Conservation (phyloP, 2,329 filamentous ascomycete genomes). For the Emmonsia crescens region DNA sequence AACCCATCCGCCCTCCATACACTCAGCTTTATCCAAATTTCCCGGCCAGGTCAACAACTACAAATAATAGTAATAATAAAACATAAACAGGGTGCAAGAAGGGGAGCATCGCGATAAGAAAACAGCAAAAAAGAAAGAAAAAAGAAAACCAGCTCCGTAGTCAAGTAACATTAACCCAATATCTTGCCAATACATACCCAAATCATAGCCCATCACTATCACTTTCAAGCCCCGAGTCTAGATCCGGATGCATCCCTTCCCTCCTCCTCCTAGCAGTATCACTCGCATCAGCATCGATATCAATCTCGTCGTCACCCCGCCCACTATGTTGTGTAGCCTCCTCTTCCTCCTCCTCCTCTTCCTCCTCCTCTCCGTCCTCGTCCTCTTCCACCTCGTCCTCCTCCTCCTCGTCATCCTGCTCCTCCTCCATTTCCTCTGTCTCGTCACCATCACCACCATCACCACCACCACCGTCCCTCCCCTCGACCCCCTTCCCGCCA, state of each 20-base stretch:
- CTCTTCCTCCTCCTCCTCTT: slow-evolving; percentile 19
- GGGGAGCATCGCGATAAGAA: neutral
- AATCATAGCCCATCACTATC: slow-evolving; percentile 10
- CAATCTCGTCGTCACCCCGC: slow-evolving; percentile 9
- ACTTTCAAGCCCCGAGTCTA: slow-evolving; percentile 29
- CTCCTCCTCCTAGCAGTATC: slow-evolving; percentile 16
- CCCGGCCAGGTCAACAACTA: neutral
- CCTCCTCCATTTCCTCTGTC: slow-evolving; percentile 18
- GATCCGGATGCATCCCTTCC: slow-evolving; percentile 18
- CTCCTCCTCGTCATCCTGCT: slow-evolving; percentile 17
- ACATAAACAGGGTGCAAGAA: neutral
- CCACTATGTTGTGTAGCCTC: slow-evolving; percentile 15
- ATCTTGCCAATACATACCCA: slow-evolving; percentile 4
- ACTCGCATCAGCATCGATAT: slow-evolving; percentile 13
- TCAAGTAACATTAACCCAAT: slow-evolving; percentile 13
- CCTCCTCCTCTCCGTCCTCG: slow-evolving; percentile 18
- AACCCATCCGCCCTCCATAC: neutral
- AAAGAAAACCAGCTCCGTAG: neutral
- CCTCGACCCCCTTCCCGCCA: slow-evolving; percentile 8
- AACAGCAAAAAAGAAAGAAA: neutral
- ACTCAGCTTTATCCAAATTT: neutral
- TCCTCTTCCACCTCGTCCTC: slow-evolving; percentile 17
- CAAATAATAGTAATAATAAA: neutral
- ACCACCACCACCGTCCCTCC: slow-evolving; percentile 3
- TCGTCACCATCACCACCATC: slow-evolving; percentile 6